A percentile compares a stretch with the other conserved stretches of the same genome.
Evolutionary conservation across 441 rosid species (phyloP).

Genomic region (Pelargonium citronellum): DNA sequence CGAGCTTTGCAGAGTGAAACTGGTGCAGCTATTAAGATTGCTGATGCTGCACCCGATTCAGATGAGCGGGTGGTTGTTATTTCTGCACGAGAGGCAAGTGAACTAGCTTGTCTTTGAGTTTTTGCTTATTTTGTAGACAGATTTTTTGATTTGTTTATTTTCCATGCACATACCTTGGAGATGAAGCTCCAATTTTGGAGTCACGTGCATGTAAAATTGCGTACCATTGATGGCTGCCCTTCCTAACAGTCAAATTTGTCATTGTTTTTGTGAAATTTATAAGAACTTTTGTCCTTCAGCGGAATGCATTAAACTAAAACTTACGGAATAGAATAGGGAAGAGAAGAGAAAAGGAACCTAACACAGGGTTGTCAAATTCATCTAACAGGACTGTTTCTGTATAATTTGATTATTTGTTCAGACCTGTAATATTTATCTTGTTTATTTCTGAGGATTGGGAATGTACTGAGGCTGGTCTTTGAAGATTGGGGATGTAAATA

Average conservation of each 20-base stretch:
- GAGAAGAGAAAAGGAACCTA: not conserved
- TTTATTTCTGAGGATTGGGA: not conserved
- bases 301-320: not conserved
- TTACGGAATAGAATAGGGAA: not conserved
- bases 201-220: not conserved
- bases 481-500: not conserved
- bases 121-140: not conserved
- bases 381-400: not conserved
- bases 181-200: not conserved
- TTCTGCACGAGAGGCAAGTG: constrained; percentile 55
- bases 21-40: constrained; percentile 51
- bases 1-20: constrained; percentile 51
- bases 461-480: not conserved
- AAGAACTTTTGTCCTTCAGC: not conserved
- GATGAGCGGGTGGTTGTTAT: constrained; percentile 53
- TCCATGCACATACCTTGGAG: not conserved
- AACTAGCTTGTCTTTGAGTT: constrained; percentile 18
- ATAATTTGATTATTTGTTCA: not conserved
- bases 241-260: too few species aligned
- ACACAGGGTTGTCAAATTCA: not conserved
- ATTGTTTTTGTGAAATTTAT: not conserved
- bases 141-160: not conserved
- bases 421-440: not conserved
- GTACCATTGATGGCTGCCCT: too few species aligned
- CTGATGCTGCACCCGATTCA: constrained; percentile 42